phyloP scores from a whole-genome alignment of 495 filamentous ascomycete genomes.

The Trypethelium eluteriae region DNA sequence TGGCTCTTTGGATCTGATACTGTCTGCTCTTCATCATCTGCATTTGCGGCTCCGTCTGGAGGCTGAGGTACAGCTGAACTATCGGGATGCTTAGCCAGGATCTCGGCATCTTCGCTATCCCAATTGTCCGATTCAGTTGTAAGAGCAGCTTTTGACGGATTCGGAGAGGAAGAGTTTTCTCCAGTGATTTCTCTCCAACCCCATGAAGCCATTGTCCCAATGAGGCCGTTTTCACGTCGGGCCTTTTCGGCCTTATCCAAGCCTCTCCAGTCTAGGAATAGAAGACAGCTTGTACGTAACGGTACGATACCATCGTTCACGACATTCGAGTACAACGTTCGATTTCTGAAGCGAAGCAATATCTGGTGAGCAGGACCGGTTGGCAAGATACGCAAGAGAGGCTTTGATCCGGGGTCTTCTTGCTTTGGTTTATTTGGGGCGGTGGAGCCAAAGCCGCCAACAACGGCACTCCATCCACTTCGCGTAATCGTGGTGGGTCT shows the following conservation, averaged over 20 bases:
- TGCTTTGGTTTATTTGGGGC: conserved; percentile 54
- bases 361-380: conserved; percentile 87
- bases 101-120: conserved; percentile 20
- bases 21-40: conserved; percentile 42
- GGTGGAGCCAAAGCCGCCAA: conserved; percentile 63
- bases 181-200: conserved; percentile 93
- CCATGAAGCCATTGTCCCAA: conserved; percentile 86
- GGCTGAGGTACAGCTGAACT: conserved; percentile 51
- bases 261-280: conserved; percentile 97
- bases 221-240: conserved; percentile 77
- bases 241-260: conserved; percentile 91
- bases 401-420: conserved; percentile 71
- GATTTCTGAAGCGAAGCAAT: conserved; percentile 76
- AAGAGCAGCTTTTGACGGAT: conserved; percentile 33
- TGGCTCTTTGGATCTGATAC: conserved; percentile 21
- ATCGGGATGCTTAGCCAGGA: background rate
- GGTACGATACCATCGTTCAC: conserved; percentile 98
- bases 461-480: conserved; percentile 80
- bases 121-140: conserved; percentile 25
- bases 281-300: conserved; percentile 81
- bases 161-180: conserved; percentile 53
- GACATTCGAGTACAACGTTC: conserved; percentile 93
- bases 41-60: conserved; percentile 44
- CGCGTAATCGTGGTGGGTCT: conserved; percentile 72
- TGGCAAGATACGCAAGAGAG: conserved; percentile 80